Base-by-base conservation (phyloP, 2,329 filamentous ascomycete species). In the Coccinonectria pachysandricola region DNA sequence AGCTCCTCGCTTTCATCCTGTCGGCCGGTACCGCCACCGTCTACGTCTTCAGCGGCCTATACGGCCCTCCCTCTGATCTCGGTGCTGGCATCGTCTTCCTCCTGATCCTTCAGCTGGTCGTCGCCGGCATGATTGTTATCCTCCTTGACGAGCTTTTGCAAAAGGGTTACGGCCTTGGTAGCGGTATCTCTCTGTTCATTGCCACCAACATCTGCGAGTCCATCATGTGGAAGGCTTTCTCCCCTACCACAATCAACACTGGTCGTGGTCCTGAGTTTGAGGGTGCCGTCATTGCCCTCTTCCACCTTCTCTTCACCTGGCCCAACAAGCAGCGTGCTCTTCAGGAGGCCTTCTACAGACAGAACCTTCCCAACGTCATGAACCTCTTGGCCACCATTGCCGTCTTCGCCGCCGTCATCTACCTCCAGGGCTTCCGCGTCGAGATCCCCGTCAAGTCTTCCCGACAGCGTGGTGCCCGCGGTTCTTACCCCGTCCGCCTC, bases 191-290 rank as follows among this genome's bases (percentile, higher is more conserved):
- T 24, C 82, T 98, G 40, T 98, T 98, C 74, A 98, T 98, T 56
- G 91, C 91, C 45, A 98, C 91, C 68, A 96, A 96, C 75, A 96
- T 98, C 54, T 98, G 91, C 83, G 91, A 98, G 71, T 95, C 88
- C 31, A 98, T 98, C 60, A 82, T 98, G 67, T 98, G 91, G 91
- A 95, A 95, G 74, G 91, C 92, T 27, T 96, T 98, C 72, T 96
- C 88, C 27, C 92, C 92, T 31, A 96, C 87, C 35, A 96, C 91
- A 55, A 92, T 96, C 68, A 98, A 98, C 75, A 98, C 92, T 43
- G 91, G 91, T 46, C 86, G 91, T 73, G 91, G 91, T 35, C 92
- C 92, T 49, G 91, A 98, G 66, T 98, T 96, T 52, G 91, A 98
- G 71, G 91, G 88, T 57, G 91, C 91, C 40, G 86, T 96, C 54